phyloP scores from a whole-genome alignment of 192 early-diverging fungal species.

The Coemansia sp. region DNA sequence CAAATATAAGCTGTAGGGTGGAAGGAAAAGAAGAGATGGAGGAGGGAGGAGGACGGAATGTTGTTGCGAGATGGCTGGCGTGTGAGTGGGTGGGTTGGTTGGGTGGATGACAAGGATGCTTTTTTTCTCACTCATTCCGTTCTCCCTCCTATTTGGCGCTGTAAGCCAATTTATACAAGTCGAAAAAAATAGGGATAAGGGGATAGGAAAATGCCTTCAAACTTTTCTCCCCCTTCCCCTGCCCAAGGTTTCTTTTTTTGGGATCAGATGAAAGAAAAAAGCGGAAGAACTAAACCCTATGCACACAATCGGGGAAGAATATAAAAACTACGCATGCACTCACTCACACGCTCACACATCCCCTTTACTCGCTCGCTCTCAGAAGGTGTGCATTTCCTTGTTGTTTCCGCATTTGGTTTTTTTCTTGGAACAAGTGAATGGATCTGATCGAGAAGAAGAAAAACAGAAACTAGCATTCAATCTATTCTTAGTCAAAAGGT shows the following conservation, averaged over 20 bases:
- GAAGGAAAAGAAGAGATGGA: neutral
- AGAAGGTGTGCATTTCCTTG: neutral
- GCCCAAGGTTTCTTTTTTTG: constrained; percentile 4
- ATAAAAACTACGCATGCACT: neutral
- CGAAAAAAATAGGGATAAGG: neutral
- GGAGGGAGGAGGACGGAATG: no score
- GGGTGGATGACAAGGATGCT: no score
- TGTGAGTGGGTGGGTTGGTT: no score
- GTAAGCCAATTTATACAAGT: neutral
- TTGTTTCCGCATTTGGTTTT: neutral
- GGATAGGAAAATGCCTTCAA: neutral
- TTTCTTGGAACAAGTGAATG: neutral
- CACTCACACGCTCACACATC: constrained; percentile 3
- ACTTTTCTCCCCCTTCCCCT: no score
- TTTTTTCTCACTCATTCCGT: no score
- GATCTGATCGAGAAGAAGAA: neutral
- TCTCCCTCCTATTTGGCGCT: no score
- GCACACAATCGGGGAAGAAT: neutral
- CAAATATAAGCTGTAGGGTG: no score
- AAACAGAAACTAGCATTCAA: neutral
- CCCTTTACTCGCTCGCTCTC: no score
- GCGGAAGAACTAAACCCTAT: neutral
- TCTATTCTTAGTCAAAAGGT: no score
- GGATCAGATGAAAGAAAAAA: neutral
- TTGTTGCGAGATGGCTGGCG: no score